Evolutionary conservation across 1,284 basidiomycete genomes (phyloP).

Genomic region (Malassezia yamatoensis): DNA sequence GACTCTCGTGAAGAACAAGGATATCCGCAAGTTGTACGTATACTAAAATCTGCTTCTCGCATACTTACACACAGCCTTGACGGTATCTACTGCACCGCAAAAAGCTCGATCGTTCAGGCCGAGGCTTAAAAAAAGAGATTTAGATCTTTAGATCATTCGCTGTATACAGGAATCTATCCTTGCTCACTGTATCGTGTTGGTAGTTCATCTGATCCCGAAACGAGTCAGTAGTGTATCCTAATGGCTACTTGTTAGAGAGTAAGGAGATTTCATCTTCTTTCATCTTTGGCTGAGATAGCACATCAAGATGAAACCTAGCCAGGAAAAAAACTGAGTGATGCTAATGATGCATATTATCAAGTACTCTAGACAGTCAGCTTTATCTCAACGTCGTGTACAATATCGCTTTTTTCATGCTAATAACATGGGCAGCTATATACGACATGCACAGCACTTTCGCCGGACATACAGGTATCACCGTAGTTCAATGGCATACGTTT

Average conservation of each 20-base stretch:
- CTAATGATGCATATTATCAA: neutral
- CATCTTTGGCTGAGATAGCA: no score
- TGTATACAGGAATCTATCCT: conserved; percentile 22
- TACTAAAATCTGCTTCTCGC: neutral
- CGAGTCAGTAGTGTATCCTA: no score
- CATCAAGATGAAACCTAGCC: neutral
- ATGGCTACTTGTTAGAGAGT: no score
- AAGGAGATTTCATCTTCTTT: no score
- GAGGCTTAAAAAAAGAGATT: conserved; percentile 53
- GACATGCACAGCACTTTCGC: neutral
- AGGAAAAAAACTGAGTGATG: neutral
- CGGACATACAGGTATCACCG: conserved; percentile 14
- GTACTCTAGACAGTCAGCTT: neutral
- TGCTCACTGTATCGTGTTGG: conserved; percentile 7
- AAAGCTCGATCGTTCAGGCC: conserved; percentile 53
- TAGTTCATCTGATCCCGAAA: neutral
- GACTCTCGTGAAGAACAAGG: conserved; percentile 46
- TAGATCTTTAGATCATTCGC: conserved; percentile 16
- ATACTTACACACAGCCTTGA: conserved; percentile 31
- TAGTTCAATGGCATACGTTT: neutral
- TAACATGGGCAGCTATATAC: conserved; percentile 11
- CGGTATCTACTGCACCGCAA: conserved; percentile 80
- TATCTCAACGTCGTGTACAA: no score
- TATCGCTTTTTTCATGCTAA: conserved; percentile 14
- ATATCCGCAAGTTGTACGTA: conserved; percentile 53